phyloP scores from a whole-genome alignment of 2,329 filamentous ascomycete genomes.

The Colletotrichum euphorbiae region DNA sequence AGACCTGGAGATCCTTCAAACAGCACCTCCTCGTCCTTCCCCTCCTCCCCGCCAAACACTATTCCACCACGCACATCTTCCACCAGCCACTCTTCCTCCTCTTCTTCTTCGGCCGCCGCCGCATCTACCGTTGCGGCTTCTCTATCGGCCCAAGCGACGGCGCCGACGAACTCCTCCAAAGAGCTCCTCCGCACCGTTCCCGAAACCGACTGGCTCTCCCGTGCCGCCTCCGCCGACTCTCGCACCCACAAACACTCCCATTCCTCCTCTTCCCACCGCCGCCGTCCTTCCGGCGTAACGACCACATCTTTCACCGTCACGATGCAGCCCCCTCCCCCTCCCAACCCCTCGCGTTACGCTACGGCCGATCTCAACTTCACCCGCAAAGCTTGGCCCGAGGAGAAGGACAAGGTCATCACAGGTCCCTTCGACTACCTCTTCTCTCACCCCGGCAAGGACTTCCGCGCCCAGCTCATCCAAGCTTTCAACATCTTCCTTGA shows the following conservation, averaged over 20 bases:
- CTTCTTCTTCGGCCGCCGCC: slow-evolving; percentile 47
- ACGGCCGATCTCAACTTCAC: slow-evolving; percentile 67
- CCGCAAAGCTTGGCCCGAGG: slow-evolving; percentile 71
- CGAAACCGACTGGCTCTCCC: slow-evolving; percentile 69
- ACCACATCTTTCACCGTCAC: slow-evolving; percentile 48
- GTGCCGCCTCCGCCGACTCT: slow-evolving; percentile 47
- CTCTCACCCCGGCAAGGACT: slow-evolving; percentile 85
- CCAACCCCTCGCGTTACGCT: slow-evolving; percentile 65
- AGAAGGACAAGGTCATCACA: slow-evolving; percentile 82
- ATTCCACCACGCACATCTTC: slow-evolving; percentile 82
- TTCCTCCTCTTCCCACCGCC: slow-evolving; percentile 27
- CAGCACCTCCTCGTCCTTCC: slow-evolving; percentile 39
- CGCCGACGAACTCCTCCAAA: slow-evolving; percentile 48
- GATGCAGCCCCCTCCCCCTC: slow-evolving; percentile 55
- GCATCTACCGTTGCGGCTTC: not conserved
- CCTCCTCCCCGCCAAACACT: slow-evolving; percentile 63
- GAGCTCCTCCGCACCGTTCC: slow-evolving; percentile 65
- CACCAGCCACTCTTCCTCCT: slow-evolving; percentile 48
- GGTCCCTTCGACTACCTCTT: slow-evolving; percentile 86
- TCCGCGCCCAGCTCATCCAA: slow-evolving; percentile 81
- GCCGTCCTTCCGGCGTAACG: slow-evolving; percentile 39
- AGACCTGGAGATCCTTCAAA: slow-evolving; percentile 31
- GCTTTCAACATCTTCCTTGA: slow-evolving; percentile 86
- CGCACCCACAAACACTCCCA: slow-evolving; percentile 29
- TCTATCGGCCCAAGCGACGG: slow-evolving; percentile 12